Evolutionary conservation across 2,329 filamentous ascomycete species (phyloP).

Genomic region (Colletotrichum spaethianum): DNA sequence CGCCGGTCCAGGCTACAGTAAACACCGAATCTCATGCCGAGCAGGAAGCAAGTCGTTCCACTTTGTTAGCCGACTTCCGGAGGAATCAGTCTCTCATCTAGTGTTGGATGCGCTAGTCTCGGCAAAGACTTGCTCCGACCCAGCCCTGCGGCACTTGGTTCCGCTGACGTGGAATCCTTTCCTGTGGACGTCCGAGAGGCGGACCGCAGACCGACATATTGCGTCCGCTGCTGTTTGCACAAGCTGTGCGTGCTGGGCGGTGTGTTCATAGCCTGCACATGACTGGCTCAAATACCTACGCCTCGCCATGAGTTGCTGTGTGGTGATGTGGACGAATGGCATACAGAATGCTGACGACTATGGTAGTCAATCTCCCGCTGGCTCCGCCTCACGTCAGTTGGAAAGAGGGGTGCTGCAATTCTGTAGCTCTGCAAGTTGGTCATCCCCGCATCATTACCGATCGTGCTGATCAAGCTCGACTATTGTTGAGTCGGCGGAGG

Average conservation of each 20-base stretch:
- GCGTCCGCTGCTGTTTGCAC: background rate
- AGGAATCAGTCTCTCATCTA: background rate
- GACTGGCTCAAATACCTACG: background rate
- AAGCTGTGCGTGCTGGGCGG: background rate
- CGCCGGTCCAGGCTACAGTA: background rate
- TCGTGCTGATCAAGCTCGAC: slow-evolving; percentile 9
- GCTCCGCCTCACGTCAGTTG: slow-evolving; percentile 12
- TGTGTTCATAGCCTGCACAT: background rate
- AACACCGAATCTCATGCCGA: background rate
- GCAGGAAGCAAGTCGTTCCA: background rate
- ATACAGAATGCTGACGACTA: background rate
- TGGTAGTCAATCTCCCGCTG: background rate
- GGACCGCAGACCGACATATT: background rate
- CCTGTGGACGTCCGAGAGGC: background rate
- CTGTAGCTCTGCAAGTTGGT: background rate
- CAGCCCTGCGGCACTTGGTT: background rate
- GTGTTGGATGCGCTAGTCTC: background rate
- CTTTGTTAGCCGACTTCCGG: background rate
- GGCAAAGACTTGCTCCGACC: background rate
- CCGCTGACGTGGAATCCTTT: background rate
- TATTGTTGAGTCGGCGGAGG: background rate
- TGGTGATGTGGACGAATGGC: background rate
- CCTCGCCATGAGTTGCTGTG: background rate
- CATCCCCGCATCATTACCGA: background rate
- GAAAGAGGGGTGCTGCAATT: background rate